A percentile compares a stretch with the other conserved stretches of the same genome.
These are phyloP conservation scores for Ceratobasidium sp. DNA, from an alignment of 1,284 basidiomycete genomes.

Conservation along the genomic window DNA sequence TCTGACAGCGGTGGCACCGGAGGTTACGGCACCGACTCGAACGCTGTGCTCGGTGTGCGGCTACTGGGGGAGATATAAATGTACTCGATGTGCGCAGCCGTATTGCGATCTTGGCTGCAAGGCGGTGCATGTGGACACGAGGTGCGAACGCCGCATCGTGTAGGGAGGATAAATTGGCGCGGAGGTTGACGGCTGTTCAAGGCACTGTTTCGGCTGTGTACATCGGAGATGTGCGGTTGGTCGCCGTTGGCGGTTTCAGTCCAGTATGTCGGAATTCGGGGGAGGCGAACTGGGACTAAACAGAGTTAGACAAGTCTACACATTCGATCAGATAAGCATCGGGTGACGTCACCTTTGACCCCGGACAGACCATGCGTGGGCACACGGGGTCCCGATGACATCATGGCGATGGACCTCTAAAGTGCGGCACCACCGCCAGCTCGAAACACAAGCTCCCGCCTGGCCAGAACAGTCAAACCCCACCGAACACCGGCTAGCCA, in stretches of 20 bases:
- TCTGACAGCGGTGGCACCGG: conserved; percentile 64
- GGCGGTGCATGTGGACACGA: conserved; percentile 67
- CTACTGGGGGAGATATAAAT: conserved; percentile 73
- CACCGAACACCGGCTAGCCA: not conserved
- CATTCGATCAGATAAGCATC: conserved; percentile 28
- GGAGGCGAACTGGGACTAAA: not conserved
- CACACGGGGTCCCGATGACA: conserved; percentile 21
- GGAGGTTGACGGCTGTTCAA: not conserved
- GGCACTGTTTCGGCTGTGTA: not conserved
- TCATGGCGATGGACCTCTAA: conserved; percentile 31
- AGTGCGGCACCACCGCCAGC: conserved; percentile 28
- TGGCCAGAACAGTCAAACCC: conserved; percentile 2
- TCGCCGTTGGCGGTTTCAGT: not conserved
- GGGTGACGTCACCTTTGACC: conserved; percentile 11
- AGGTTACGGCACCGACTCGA: conserved; percentile 63
- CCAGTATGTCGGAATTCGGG: not conserved
- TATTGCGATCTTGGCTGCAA: conserved; percentile 70
- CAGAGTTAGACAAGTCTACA: not conserved
- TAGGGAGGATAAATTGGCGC: conserved; percentile 29
- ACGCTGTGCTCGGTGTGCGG: conserved; percentile 74
- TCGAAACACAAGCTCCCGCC: conserved; percentile 20
- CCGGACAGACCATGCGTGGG: conserved; percentile 11
- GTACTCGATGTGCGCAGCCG: conserved; percentile 66
- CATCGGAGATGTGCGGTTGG: not conserved
- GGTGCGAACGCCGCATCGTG: conserved; percentile 60